Base-by-base conservation (phyloP, 805 yeast genomes). In the Yarrowia divulgata region DNA sequence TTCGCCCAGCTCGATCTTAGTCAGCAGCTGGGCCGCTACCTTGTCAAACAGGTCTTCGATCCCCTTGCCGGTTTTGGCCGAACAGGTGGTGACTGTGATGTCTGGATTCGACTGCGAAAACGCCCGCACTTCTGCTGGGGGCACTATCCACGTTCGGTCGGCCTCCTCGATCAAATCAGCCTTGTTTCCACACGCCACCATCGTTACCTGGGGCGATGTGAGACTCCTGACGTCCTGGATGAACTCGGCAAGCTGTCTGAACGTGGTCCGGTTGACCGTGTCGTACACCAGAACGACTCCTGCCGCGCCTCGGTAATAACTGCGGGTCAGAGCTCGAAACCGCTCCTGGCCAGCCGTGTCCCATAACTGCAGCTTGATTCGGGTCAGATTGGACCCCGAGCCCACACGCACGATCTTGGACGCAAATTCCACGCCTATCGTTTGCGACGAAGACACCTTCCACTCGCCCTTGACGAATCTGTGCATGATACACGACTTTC, bases 281-380 rank as follows among this genome's bases (percentile, higher is more conserved):
- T 94, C 99, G 80, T 94, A 94, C 72, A 94, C 97, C 70, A 94
- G 89, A 75, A 94, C 84, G 8, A 98, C 98, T 71, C 99, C 99
- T 68, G 93, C 97, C 0, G 99, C 98, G 48, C 97, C 98, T 75
- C 98, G 83, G 77, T 93, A 93, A 78, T 93, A 93, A 2, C 97
- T 97, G 67, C 95, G 98, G 69, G 95, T 93, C 77, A 95, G 84
- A 18, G 97, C 90, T 76, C 98, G 84, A 82, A 95, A 95, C 74
- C 99, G 82, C 78, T 95, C 99, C 80, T 93, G 98, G 14, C 98
- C 97, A 0, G 97, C 97, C 4, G 98, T 93, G 77, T 93, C 98
- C 98, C 99, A 95, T 70, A 95, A 81, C 80, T 95, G 99, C 72
- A 95, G 83, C 75, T 87, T 16, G 98, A 93, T 76, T 92, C 91